These are phyloP conservation scores for Polyplosphaeria fusca DNA, from an alignment of 495 filamentous ascomycete genomes.

Conservation along the genomic window DNA sequence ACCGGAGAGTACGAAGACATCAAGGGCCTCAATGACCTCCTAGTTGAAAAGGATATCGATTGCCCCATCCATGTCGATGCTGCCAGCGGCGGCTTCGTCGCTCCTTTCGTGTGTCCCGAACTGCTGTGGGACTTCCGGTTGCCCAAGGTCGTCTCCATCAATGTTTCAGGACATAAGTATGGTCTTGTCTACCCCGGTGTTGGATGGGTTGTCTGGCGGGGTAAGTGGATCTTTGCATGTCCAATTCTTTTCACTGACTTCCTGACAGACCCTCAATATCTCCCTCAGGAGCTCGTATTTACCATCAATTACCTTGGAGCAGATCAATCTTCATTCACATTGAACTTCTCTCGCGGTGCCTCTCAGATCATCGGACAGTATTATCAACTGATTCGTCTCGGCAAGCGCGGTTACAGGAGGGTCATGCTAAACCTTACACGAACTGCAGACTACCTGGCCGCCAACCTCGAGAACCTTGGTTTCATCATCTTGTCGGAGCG, in stretches of 20 bases:
- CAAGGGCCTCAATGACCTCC: conserved; percentile 80
- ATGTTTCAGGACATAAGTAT: conserved; percentile 91
- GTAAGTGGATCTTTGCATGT: background rate
- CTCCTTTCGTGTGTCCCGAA: conserved; percentile 78
- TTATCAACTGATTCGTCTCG: conserved; percentile 90
- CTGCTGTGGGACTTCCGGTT: conserved; percentile 86
- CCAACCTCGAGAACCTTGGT: conserved; percentile 64
- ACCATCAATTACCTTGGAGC: conserved; percentile 97
- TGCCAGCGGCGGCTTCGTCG: conserved; percentile 85
- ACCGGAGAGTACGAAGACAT: conserved; percentile 95
- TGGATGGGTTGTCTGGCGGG: conserved; percentile 86
- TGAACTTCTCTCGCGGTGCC: conserved; percentile 93
- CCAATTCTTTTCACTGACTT: background rate
- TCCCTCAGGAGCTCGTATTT: conserved; percentile 89
- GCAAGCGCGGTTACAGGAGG: conserved; percentile 78
- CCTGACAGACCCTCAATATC: conserved; percentile 60
- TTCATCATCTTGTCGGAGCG: conserved; percentile 83
- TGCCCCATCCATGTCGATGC: conserved; percentile 88
- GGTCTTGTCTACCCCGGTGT: conserved; percentile 81
- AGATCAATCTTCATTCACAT: conserved; percentile 93
- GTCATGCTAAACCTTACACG: conserved; percentile 88
- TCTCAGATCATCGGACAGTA: conserved; percentile 93
- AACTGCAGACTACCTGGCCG: conserved; percentile 74
- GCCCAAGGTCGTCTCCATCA: conserved; percentile 83
- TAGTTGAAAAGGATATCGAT: conserved; percentile 67